Base-by-base conservation (phyloP, 257 asterid species). In the Avicennia marina region DNA sequence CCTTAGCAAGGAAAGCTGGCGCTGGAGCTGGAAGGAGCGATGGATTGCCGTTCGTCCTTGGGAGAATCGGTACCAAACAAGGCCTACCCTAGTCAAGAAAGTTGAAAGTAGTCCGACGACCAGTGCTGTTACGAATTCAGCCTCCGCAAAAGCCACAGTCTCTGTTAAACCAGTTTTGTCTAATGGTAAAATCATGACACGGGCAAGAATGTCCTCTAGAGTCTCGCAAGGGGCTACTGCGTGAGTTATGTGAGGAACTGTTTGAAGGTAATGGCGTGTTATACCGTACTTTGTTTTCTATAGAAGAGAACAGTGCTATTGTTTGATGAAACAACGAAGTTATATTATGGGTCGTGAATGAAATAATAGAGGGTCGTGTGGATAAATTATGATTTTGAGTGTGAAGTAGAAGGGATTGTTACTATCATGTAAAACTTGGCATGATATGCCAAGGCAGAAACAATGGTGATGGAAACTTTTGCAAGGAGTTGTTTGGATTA, bases 11-110 rank as follows among this genome's bases (percentile, higher is more conserved):
- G 94, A 80, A 25, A 72, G 89, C 58, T 80, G 94, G 87, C 90
- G 94, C 7, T 87, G 96, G 96, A 84, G 94, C 78, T 81, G 96
- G 91, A 81, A 70, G 55, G 94, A 86, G 48, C 48, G 88, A 4
- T 87, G 94, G 94, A 69, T 78, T 1, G 90, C 95, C 11, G 81
- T 69, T 68, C 79, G 90, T 4, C 94, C 90, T 12, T 84, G 90
- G 95, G 95, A 87, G 70, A 79, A 70, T 12, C 68, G 89, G 25
- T 78, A 71, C 59, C 72, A 73, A 51, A 31, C 74, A 1, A 70
- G 68, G 18, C 65, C 65, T 26, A 1, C 49, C 24, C 62, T 60
- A 21, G 16, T 58, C 47, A 83, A 86, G 66, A 79, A 53, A 62
- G 51, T 43, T 46, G 75, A 72, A 40, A 11, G 62, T 46, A 66